Evolutionary conservation across 2,329 filamentous ascomycete genomes (phyloP), one percentile per base, ranked within the genome.

Genomic region (Domatiomyces globalis): DNA sequence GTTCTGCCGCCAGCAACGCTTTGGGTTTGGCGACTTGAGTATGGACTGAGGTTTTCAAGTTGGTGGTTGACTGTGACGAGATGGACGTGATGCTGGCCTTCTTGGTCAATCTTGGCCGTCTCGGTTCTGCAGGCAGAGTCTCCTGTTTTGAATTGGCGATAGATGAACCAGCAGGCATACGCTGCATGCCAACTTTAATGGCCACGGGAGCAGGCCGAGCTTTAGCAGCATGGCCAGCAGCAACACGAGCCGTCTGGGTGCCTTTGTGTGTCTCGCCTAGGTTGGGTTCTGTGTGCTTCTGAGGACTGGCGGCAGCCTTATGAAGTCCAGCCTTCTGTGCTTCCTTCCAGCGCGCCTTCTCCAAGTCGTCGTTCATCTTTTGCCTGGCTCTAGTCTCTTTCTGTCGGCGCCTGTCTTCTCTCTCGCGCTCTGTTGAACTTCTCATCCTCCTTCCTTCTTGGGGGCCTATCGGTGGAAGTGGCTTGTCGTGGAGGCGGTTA

Each of bases 1-100:
- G 83, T 42, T 86, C 84, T 2, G 84, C 86, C 46, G 84, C 74
- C 50, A 89, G 80, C 19, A 89, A 71, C 1, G 85, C 83, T 63
- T 84, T 86, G 0, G 81, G 77, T 49, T 82, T 80, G 1, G 77
- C 73, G n/a, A 72, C 74, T 29, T 68, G 69, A n/a, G 81, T 76
- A n/a, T 80, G 79, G 5, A 73, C 72, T 5, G 79, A 80, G 60
- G 74, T 77, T 65, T 84, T 86, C 49, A 88, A 72, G 62, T 77
- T 85, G 49, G 65, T 71, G 17, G 69, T 70, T 1, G 74, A 74
- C 27, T 50, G 20, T n/a, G 56, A 58, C 15, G 56, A 53, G 15
- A 59, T 27, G 10, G 57, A 59, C 2, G 76, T 69, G 55, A 82
- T 80, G 65, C 84, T 87, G 1, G 79, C 71, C 64, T 87, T 89